phyloP scores from a whole-genome alignment of 305 asterid species.

The Fraxinus sp. region DNA sequence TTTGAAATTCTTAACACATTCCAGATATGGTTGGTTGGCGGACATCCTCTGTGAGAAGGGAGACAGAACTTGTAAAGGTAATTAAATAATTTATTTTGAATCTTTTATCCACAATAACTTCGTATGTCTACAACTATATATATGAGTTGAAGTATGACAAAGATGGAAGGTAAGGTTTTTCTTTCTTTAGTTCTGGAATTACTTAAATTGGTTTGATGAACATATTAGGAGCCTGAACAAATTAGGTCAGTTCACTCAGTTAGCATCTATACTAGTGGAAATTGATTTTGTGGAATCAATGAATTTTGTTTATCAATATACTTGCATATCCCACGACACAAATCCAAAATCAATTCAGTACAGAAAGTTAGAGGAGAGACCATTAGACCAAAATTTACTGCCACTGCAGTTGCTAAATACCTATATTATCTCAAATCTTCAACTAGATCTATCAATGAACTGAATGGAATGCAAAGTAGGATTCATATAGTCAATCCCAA shows the following conservation, averaged over 20 bases:
- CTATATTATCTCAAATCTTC: not conserved
- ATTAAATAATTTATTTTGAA: slow-evolving; percentile 20
- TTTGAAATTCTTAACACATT: slow-evolving; percentile 43
- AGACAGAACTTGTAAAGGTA: slow-evolving; percentile 77
- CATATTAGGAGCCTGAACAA: not conserved
- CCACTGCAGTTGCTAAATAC: not conserved
- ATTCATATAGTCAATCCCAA: not conserved
- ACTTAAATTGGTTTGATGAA: not conserved
- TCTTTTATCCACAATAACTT: not conserved
- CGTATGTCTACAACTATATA: not conserved
- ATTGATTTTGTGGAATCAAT: not conserved
- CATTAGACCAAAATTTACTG: not conserved
- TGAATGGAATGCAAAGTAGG: not conserved
- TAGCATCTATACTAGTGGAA: not conserved
- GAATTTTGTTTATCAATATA: not conserved
- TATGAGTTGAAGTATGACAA: slow-evolving; percentile 2
- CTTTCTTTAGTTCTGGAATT: not conserved
- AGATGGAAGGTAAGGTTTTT: slow-evolving; percentile 14
- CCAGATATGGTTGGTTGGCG: slow-evolving; percentile 99
- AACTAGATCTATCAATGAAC: not conserved
- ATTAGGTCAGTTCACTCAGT: not conserved
- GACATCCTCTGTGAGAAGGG: slow-evolving; percentile 87
- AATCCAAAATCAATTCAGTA: not conserved
- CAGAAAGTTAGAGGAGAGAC: not conserved
- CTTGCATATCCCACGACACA: not conserved